Percentiles rank a stretch among this genome's conserved stretches.
These are phyloP conservation scores for Cryptomeria japonica DNA, from an alignment of 75 land plant genomes.

Conservation along the genomic window DNA sequence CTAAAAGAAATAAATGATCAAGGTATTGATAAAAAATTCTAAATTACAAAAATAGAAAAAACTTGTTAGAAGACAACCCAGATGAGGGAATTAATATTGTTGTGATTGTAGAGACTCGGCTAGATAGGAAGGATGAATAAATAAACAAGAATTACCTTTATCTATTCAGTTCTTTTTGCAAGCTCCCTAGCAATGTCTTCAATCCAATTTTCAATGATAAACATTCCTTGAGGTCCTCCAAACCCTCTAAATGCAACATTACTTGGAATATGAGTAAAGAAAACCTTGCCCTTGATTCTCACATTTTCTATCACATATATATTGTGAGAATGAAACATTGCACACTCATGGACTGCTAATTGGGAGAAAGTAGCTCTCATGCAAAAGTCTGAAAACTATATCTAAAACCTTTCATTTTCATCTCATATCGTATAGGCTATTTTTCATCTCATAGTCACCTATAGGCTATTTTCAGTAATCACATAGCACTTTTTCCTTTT, in stretches of 20 bases:
- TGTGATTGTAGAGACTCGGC: background rate
- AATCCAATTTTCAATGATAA: conserved; percentile 93
- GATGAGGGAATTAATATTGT: background rate
- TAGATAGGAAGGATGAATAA: background rate
- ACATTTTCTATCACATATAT: conserved; percentile 84
- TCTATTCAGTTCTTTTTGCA: conserved; percentile 74
- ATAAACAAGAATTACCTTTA: conserved; percentile 55
- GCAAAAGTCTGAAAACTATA: too few species aligned
- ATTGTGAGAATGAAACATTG: conserved; percentile 94
- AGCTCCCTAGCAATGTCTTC: conserved; percentile 75
- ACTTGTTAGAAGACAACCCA: background rate
- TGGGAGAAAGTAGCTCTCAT: too few species aligned
- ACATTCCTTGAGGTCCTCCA: conserved; percentile 99
- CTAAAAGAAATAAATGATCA: background rate
- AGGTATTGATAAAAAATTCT: background rate
- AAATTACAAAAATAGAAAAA: background rate
- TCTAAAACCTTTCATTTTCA: too few species aligned
- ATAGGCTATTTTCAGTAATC: too few species aligned
- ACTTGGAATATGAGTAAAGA: conserved; percentile 87
- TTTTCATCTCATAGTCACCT: too few species aligned
- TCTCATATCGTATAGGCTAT: too few species aligned
- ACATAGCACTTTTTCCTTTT: too few species aligned
- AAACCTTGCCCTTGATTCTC: conserved; percentile 75
- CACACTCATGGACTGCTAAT: conserved; percentile 76
- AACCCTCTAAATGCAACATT: conserved; percentile 97